Evolutionary conservation across 1,139 yeast species (phyloP), one percentile per base, ranked within the genome.

Genomic region (Saccharomyces hybrid): DNA sequence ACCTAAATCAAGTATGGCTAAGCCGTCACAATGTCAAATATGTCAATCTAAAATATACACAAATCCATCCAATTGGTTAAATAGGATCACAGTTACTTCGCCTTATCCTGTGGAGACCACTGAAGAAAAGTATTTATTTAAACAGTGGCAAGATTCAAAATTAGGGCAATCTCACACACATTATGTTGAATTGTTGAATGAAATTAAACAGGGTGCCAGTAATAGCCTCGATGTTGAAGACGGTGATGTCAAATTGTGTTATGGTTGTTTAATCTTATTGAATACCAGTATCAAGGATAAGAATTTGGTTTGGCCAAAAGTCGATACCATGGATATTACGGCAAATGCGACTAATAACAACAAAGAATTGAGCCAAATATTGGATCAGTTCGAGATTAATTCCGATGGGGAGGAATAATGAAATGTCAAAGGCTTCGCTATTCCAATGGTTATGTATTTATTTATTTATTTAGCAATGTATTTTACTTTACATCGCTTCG

Each of bases 231-330:
- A 38, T 38, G 44, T 9, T 38, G 56, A 59, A n/a, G 64, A 63
- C 4, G 41, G 56, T 2, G 57, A 61, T 2, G 60, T 75, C 1
- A 67, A 73, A 27, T 64, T 86, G 13, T 88, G 97, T 64, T 88
- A 88, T 65, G 96, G 96, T 0, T 88, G 97, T 66, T 77, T 83
- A 50, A 84, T 86, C 1, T 79, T 83, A 30, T 67, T 86, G 54
- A 73, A 73, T 20, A 38, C 44, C 23, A 78, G 80, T 1, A 76
- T 78, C 3, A 72, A 73, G 2, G 69, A 73, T 3, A 68, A 71
- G n/a, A 73, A 73, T 1, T 67, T 82, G 20, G 61, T 67, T 1
- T 85, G 91, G 90, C 88, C 89, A 2, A 66, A 72, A 1, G 25
- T 38, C 11, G n/a, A 16, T 20, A 16, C 44, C 25, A 38, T 38